Conservation (phyloP, 352 stramenopile species). For the Pythium coloratum region DNA sequence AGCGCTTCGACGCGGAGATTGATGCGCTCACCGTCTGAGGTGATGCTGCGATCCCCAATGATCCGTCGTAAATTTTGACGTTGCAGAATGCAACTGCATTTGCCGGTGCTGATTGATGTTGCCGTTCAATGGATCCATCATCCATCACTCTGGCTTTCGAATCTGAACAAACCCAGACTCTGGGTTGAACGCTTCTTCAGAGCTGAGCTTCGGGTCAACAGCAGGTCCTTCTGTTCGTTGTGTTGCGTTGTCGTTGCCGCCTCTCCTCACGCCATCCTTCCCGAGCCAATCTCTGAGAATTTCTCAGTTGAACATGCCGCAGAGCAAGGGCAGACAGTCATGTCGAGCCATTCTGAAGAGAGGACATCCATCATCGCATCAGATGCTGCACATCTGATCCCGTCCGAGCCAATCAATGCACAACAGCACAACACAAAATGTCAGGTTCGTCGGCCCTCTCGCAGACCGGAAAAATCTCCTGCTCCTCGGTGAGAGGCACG, state of each 20-base stretch:
- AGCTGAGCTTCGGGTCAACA: not conserved
- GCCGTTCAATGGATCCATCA: not conserved
- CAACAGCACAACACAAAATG: slow-evolving; percentile 27
- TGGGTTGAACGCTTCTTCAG: slow-evolving; percentile 1
- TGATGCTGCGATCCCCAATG: not conserved
- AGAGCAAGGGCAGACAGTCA: slow-evolving; percentile 2
- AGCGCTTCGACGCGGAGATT: slow-evolving; percentile 27
- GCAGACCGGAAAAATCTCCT: slow-evolving; percentile 33
- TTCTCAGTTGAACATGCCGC: slow-evolving; percentile 20
- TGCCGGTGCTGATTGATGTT: not conserved
- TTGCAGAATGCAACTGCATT: not conserved
- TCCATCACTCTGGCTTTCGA: not conserved
- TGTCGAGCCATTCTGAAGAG: not conserved
- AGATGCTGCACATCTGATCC: slow-evolving; percentile 20
- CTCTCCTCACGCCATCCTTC: not conserved
- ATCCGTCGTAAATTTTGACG: not conserved
- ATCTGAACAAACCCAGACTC: not conserved
- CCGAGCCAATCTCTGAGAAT: not conserved
- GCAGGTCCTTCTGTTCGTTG: not conserved
- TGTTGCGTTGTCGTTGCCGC: not conserved
- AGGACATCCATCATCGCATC: slow-evolving; percentile 22
- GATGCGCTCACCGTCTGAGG: slow-evolving; percentile 18
- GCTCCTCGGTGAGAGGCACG: slow-evolving; percentile 11
- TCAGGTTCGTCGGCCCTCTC: slow-evolving; percentile 13
- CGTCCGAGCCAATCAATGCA: slow-evolving; percentile 21